phyloP scores from a whole-genome alignment of 2,329 filamentous ascomycete genomes.

The Hymenoscyphus fraxineus region DNA sequence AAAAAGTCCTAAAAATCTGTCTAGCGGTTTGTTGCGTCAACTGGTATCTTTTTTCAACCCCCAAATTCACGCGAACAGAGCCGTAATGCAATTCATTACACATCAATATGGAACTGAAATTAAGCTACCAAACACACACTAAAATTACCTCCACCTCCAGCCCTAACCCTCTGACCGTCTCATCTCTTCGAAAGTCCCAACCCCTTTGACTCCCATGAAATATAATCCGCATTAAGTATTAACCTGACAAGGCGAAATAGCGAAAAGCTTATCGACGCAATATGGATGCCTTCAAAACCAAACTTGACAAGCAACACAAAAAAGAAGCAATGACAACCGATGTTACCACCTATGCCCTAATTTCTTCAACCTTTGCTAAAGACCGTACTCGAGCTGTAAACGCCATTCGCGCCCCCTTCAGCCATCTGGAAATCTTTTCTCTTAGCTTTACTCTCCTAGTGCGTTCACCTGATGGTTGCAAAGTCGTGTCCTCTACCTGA shows the following conservation, averaged over 20 bases:
- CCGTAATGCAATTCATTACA: not conserved
- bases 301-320: conserved; percentile 8
- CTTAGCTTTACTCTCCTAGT: conserved; percentile 25
- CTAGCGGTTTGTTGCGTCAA: too few species aligned
- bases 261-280: conserved; percentile 5
- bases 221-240: conserved; percentile 5
- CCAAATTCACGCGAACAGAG: not conserved
- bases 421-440: conserved; percentile 28
- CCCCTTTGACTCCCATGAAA: conserved; percentile 5
- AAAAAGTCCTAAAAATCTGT: too few species aligned
- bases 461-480: conserved; percentile 17
- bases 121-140: conserved; percentile 5
- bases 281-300: conserved; percentile 15
- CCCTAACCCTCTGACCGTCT: not conserved
- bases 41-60: too few species aligned
- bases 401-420: conserved; percentile 27
- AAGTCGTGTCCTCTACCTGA: conserved; percentile 18
- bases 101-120: not conserved
- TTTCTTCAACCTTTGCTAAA: conserved; percentile 10
- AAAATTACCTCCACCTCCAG: conserved; percentile 3
- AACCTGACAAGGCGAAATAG: conserved; percentile 12
- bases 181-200: not conserved
- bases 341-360: not conserved
- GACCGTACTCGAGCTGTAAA: conserved; percentile 27
- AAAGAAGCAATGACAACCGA: not conserved